phyloP scores from a whole-genome alignment of 2,329 filamentous ascomycete species.

The Coccinonectria pachysandricola region DNA sequence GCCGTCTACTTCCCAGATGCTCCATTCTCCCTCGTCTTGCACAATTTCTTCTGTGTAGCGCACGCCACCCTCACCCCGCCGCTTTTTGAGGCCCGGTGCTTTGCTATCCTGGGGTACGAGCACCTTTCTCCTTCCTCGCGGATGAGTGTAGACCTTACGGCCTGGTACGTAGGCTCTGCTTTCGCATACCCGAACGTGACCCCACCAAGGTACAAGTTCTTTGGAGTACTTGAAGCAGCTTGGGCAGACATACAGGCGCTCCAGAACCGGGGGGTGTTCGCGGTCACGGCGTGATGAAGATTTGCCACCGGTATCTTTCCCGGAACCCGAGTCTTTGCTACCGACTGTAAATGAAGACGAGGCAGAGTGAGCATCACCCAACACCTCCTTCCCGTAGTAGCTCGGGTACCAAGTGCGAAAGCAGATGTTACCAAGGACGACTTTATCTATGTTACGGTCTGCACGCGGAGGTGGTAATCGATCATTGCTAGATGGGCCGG shows the following conservation, averaged over 20 bases:
- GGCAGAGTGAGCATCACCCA: conserved; percentile 37
- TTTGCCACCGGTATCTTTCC: conserved; percentile 15
- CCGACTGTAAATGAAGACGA: not conserved
- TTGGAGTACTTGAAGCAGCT: conserved; percentile 89
- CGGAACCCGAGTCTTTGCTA: conserved; percentile 9
- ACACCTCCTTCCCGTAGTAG: conserved; percentile 68
- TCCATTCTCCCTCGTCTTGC: conserved; percentile 60
- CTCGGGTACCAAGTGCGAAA: conserved; percentile 92
- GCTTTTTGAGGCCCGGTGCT: conserved; percentile 26
- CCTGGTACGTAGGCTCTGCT: conserved; percentile 47
- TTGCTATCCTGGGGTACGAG: conserved; percentile 24
- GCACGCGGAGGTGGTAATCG: conserved; percentile 31
- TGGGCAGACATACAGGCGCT: conserved; percentile 75
- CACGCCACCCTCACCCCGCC: conserved; percentile 24
- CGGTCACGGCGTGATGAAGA: conserved; percentile 23
- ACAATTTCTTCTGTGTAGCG: conserved; percentile 34
- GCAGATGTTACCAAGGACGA: conserved; percentile 72
- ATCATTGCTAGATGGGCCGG: conserved; percentile 17
- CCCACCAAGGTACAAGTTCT: conserved; percentile 47
- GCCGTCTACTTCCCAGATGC: conserved; percentile 87
- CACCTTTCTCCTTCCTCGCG: conserved; percentile 33
- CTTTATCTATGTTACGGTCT: conserved; percentile 75
- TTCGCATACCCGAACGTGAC: conserved; percentile 49
- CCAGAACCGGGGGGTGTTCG: conserved; percentile 38
- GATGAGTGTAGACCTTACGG: conserved; percentile 60